phyloP scores from a whole-genome alignment of 768 basidiomycete genomes.

The Collybia sordida region DNA sequence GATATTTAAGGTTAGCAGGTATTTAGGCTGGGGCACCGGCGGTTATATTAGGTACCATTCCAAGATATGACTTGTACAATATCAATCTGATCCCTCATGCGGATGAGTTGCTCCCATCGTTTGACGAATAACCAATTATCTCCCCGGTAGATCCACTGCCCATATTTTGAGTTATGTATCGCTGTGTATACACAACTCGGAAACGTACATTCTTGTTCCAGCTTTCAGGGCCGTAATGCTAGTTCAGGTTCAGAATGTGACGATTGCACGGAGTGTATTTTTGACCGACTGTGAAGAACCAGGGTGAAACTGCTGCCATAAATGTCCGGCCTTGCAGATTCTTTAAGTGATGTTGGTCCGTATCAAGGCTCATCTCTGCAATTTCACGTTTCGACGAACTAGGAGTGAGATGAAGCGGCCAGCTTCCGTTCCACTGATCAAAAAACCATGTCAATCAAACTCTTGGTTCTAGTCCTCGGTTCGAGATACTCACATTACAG shows the following conservation, averaged over 20 bases:
- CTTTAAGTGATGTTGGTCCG: slow-evolving; percentile 22
- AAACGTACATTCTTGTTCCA: slow-evolving; percentile 71
- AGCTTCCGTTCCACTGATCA: slow-evolving; percentile 73
- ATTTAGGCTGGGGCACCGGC: too few relatives aligned
- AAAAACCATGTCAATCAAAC: slow-evolving; percentile 8
- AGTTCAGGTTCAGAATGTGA: too few relatives aligned
- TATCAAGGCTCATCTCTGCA: too few relatives aligned
- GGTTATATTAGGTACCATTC: slow-evolving; percentile 40
- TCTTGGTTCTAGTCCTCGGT: background rate
- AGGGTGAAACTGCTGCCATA: slow-evolving; percentile 63
- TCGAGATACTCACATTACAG: slow-evolving; percentile 47
- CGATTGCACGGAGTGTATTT: too few relatives aligned
- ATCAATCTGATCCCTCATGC: slow-evolving; percentile 53
- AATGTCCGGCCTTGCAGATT: slow-evolving; percentile 29
- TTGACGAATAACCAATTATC: slow-evolving; percentile 67
- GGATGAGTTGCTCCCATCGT: slow-evolving; percentile 68
- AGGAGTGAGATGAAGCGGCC: slow-evolving; percentile 65
- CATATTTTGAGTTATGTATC: too few relatives aligned
- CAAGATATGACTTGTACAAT: slow-evolving; percentile 63
- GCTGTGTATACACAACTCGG: too few relatives aligned
- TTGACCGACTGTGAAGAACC: slow-evolving; percentile 61
- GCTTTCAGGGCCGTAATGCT: slow-evolving; percentile 60
- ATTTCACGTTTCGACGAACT: slow-evolving; percentile 12
- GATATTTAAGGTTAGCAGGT: too few relatives aligned
- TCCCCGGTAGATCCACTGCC: slow-evolving; percentile 38